Evolutionary conservation across 75 land plant genomes (phyloP).

Genomic region (Isoetes taiwanensis): DNA sequence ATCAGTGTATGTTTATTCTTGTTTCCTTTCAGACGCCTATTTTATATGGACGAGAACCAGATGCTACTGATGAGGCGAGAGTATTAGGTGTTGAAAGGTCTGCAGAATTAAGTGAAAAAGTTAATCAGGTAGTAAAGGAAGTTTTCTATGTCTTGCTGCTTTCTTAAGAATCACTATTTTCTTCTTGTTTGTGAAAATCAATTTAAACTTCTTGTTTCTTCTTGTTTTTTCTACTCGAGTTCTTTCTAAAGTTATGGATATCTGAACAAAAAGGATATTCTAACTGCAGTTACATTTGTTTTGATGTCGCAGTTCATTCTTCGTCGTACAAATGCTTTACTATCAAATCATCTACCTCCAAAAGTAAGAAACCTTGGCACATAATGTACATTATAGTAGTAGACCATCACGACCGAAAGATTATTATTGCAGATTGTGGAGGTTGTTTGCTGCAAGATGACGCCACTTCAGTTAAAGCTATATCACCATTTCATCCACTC

Average conservation of each 20-base stretch:
- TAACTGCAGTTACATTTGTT: neutral
- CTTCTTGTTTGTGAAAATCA: too few species aligned
- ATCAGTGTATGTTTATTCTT: conserved; percentile 9
- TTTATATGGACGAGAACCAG: conserved; percentile 82
- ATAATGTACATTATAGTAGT: too few species aligned
- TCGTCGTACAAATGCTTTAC: conserved; percentile 82
- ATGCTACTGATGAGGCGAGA: conserved; percentile 69
- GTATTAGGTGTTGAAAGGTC: conserved; percentile 61
- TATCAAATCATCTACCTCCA: conserved; percentile 95
- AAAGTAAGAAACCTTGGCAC: too few species aligned
- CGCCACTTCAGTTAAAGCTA: conserved; percentile 59
- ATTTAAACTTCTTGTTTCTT: neutral
- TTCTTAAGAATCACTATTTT: too few species aligned
- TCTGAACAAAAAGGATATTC: too few species aligned
- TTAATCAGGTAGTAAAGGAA: conserved; percentile 62
- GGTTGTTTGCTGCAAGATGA: conserved; percentile 94
- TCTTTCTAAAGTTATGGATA: too few species aligned
- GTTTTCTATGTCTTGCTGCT: too few species aligned
- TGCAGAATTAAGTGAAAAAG: conserved; percentile 79
- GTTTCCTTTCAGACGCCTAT: conserved; percentile 64
- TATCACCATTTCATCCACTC: conserved; percentile 88
- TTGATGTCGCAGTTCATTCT: conserved; percentile 58
- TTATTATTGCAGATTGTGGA: conserved; percentile 64
- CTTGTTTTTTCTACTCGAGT: too few species aligned
- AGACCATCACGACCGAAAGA: too few species aligned